Evolutionary conservation across 129 eudicot genomes (phyloP).

Genomic region (Ambrosia trifida): DNA sequence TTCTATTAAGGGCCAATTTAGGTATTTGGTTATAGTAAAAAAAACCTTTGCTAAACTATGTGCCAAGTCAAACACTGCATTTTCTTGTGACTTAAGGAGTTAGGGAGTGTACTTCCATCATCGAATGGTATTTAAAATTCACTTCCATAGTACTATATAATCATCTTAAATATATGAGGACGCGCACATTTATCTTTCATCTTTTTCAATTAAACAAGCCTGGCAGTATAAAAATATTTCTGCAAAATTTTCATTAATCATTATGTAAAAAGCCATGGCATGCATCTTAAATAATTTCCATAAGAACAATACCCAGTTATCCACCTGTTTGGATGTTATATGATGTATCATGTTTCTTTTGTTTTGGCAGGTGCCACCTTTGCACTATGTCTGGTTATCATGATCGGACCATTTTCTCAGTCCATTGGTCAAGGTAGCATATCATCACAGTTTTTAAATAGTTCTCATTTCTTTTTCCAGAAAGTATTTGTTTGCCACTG

Average conservation of each 20-base stretch:
- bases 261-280: not conserved
- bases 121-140: not conserved
- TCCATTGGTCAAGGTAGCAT: constrained; percentile 92
- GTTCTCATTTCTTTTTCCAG: not conserved
- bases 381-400: constrained; percentile 94
- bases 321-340: not conserved
- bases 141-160: too few species aligned
- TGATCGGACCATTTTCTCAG: constrained; percentile 80
- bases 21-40: constrained; percentile 3
- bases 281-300: not conserved
- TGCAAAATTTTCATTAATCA: too few species aligned
- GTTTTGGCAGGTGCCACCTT: constrained; percentile 69
- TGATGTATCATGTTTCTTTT: not conserved
- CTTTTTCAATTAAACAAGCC: not conserved
- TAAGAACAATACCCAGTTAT: not conserved
- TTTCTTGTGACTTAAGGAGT: not conserved
- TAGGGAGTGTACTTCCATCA: not conserved
- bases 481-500: not conserved
- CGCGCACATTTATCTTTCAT: not conserved
- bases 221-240: not conserved
- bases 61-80: constrained; percentile 3
- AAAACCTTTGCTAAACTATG: constrained; percentile 12
- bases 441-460: not conserved
- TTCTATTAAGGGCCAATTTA: not conserved
- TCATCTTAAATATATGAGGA: too few species aligned